phyloP scores from a whole-genome alignment of 306 rosid genomes.

The Cajanus cajan region DNA sequence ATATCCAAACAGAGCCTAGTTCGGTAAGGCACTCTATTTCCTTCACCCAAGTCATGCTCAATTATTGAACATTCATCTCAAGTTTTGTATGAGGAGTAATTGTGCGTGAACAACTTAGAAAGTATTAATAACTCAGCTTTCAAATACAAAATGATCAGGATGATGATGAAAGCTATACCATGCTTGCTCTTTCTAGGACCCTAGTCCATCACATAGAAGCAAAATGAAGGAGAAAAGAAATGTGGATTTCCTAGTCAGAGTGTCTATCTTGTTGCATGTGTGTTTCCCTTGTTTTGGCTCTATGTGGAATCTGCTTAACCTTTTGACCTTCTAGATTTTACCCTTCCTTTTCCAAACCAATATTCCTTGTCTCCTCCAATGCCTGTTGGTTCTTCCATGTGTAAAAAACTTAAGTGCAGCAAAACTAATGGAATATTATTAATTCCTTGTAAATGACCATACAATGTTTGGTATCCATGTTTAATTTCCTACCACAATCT shows the following conservation, averaged over 20 bases:
- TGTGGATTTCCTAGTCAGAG: not conserved
- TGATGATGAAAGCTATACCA: not conserved
- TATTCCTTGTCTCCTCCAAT: not conserved
- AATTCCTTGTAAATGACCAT: not conserved
- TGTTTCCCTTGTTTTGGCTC: not conserved
- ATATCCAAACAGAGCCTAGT: not conserved
- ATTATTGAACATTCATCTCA: not conserved
- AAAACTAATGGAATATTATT: not conserved
- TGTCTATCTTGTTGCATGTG: not conserved
- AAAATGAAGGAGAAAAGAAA: not conserved
- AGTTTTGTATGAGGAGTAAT: not conserved
- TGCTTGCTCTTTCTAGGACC: slow-evolving; percentile 7
- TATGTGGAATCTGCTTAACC: not conserved
- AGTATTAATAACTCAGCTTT: not conserved
- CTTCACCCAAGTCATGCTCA: not conserved
- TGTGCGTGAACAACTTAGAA: not conserved
- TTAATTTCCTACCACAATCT: not conserved
- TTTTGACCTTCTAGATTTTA: not conserved
- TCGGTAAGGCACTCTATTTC: not conserved
- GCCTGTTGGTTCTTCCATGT: not conserved
- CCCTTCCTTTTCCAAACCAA: not conserved
- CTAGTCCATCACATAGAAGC: slow-evolving; percentile 17
- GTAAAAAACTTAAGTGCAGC: not conserved
- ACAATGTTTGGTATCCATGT: not conserved
- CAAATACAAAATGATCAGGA: not conserved